phyloP scores from a whole-genome alignment of 495 filamentous ascomycete species.

The Aspergillus nanangensis region DNA sequence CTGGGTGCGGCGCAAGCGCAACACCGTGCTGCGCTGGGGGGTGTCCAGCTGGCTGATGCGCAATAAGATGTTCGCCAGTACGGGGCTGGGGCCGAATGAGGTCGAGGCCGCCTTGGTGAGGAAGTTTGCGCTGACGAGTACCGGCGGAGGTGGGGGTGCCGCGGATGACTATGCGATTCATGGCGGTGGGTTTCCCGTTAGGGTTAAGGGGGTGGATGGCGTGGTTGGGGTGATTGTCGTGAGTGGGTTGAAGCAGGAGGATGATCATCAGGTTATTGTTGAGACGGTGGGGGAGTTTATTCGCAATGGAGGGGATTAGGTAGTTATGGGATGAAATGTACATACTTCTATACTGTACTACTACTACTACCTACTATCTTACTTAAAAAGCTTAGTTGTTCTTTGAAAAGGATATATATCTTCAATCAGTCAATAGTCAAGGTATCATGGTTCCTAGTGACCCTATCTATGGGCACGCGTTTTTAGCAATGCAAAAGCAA shows the following conservation, averaged over 20 bases:
- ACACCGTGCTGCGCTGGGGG: slow-evolving; percentile 68
- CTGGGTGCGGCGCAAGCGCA: slow-evolving; percentile 59
- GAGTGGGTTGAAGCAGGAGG: slow-evolving; percentile 69
- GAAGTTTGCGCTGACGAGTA: slow-evolving; percentile 48
- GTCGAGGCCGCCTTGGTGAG: slow-evolving; percentile 55
- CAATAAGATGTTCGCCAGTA: slow-evolving; percentile 43
- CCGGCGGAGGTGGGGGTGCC: slow-evolving; percentile 35
- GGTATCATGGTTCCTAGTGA: no score
- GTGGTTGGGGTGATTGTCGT: slow-evolving; percentile 70
- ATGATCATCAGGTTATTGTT: slow-evolving; percentile 72
- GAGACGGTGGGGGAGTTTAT: slow-evolving; percentile 54
- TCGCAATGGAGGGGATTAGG: slow-evolving; percentile 10
- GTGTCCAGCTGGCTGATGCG: slow-evolving; percentile 62
- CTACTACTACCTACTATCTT: no score
- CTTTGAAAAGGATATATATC: no score
- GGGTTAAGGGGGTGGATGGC: slow-evolving; percentile 66
- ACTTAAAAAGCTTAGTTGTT: no score
- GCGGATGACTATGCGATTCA: slow-evolving; percentile 67
- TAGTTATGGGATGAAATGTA: background rate
- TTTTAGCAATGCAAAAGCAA: background rate
- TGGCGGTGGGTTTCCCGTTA: slow-evolving; percentile 68
- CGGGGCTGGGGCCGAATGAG: slow-evolving; percentile 21
- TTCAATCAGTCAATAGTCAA: no score
- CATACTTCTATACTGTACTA: background rate
- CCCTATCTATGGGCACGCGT: background rate